A percentile compares a stretch with the other conserved stretches of the same genome.
Evolutionary conservation across 1,284 basidiomycete species (phyloP).

Genomic region (Leucoagaricus sp.): DNA sequence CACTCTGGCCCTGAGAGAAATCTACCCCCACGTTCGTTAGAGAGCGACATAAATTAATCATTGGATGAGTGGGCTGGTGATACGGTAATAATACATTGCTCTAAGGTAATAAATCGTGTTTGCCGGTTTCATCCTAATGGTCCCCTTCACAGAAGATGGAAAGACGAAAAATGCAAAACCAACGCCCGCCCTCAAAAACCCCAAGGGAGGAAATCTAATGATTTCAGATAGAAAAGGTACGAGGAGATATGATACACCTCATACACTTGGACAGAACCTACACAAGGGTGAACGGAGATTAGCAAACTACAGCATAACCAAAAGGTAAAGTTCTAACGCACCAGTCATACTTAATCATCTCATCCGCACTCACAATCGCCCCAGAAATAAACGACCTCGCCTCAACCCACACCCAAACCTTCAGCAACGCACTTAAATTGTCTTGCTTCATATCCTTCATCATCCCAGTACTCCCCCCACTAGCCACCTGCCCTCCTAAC

Average conservation of each 20-base stretch:
- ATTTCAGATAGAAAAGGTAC: neutral
- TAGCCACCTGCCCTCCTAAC: conserved; percentile 86
- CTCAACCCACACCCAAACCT: conserved; percentile 94
- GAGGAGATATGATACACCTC: neutral
- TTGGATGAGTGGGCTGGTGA: neutral
- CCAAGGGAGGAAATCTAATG: too few relatives aligned
- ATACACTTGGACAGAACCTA: conserved; percentile 36
- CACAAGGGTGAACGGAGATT: too few relatives aligned
- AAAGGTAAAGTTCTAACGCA: conserved; percentile 35
- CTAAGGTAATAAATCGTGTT: neutral
- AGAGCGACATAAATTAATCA: neutral
- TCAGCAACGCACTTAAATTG: conserved; percentile 82
- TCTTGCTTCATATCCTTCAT: conserved; percentile 59
- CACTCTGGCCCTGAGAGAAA: too few relatives aligned
- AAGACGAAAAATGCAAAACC: too few relatives aligned
- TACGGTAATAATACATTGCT: conserved; percentile 4
- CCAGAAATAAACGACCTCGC: conserved; percentile 83
- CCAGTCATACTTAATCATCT: conserved; percentile 78
- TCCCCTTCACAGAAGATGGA: neutral
- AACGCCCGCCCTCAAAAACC: too few relatives aligned
- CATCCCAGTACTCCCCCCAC: conserved; percentile 60
- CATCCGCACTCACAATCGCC: conserved; percentile 76
- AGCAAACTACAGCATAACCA: too few relatives aligned
- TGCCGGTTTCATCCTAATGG: neutral
- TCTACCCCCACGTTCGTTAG: too few relatives aligned